Evolutionary conservation across 2,329 filamentous ascomycete genomes (phyloP).

Genomic region (Cytospora schulzeri): DNA sequence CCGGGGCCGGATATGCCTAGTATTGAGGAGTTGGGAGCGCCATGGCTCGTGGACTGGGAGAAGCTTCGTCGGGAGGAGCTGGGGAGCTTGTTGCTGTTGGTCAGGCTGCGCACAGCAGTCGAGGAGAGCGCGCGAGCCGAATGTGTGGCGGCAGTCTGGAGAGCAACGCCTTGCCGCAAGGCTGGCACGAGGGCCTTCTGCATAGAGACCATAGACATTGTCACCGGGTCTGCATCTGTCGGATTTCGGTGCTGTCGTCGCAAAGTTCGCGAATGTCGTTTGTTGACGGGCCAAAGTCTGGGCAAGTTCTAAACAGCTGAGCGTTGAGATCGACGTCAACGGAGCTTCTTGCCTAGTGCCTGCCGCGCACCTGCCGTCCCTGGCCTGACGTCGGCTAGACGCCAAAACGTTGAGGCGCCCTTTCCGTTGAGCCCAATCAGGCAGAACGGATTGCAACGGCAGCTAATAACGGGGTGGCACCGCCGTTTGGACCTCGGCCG

Average conservation of each 20-base stretch:
- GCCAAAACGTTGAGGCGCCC: not conserved
- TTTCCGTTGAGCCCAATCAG: slow-evolving; percentile 18
- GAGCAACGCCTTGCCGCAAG: slow-evolving; percentile 20
- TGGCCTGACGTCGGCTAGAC: slow-evolving; percentile 8
- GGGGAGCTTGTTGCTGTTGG: slow-evolving; percentile 10
- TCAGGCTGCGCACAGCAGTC: slow-evolving; percentile 14
- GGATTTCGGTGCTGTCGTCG: slow-evolving; percentile 7
- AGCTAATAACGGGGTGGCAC: not conserved
- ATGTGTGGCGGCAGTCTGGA: slow-evolving; percentile 13
- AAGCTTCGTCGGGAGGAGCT: slow-evolving; percentile 21
- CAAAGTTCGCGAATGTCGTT: slow-evolving; percentile 13
- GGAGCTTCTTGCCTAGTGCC: slow-evolving; percentile 1
- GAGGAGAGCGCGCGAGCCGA: slow-evolving; percentile 19
- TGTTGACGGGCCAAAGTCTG: slow-evolving; percentile 2
- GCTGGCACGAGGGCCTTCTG: slow-evolving; percentile 26
- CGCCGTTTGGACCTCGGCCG: not conserved
- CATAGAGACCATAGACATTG: slow-evolving; percentile 27
- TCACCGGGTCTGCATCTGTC: slow-evolving; percentile 29
- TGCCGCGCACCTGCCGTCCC: not conserved
- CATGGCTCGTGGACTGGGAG: slow-evolving; percentile 27
- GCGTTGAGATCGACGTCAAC: slow-evolving; percentile 11
- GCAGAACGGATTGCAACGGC: slow-evolving; percentile 12
- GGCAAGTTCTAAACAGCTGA: not conserved
- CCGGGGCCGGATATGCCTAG: slow-evolving; percentile 36
- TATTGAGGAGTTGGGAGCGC: slow-evolving; percentile 30